Percentiles rank a stretch among this genome's conserved stretches.
These are phyloP conservation scores for Neltuma alba DNA, from an alignment of 306 rosid species.

Conservation along the genomic window DNA sequence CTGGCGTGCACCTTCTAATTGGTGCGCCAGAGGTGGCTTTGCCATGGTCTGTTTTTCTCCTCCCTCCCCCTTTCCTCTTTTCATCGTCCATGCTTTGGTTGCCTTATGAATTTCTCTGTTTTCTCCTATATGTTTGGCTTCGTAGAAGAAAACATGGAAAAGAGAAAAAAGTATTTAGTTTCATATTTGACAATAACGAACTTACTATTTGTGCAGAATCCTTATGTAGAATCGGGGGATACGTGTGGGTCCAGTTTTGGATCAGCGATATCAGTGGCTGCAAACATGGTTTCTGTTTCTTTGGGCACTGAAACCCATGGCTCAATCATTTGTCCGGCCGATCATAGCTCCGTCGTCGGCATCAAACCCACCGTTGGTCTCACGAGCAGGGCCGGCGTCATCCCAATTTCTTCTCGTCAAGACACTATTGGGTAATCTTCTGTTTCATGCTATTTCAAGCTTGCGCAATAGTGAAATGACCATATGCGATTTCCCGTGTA, in stretches of 20 bases:
- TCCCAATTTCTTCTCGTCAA: slow-evolving; percentile 60
- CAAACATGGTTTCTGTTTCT: slow-evolving; percentile 68
- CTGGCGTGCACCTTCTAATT: slow-evolving; percentile 40
- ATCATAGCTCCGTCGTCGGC: slow-evolving; percentile 67
- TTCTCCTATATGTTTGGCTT: no score
- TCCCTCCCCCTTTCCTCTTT: background rate
- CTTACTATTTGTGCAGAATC: slow-evolving; percentile 59
- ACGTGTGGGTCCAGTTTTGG: slow-evolving; percentile 79
- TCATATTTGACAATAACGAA: no score
- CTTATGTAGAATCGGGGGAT: slow-evolving; percentile 46
- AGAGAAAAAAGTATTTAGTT: no score
- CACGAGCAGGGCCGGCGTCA: slow-evolving; percentile 70
- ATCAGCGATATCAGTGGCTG: slow-evolving; percentile 64
- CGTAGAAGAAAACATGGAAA: no score
- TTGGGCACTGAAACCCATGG: slow-evolving; percentile 70
- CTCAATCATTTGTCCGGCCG: slow-evolving; percentile 64
- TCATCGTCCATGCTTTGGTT: no score
- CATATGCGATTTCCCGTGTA: no score
- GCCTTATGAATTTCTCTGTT: no score
- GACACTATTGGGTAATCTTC: slow-evolving; percentile 62
- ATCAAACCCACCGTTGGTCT: slow-evolving; percentile 77
- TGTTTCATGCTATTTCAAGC: no score
- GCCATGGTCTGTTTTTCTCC: no score
- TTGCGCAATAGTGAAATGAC: no score
- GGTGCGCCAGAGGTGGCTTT: slow-evolving; percentile 55